Base-by-base conservation (phyloP, 2,329 filamentous ascomycete genomes). In the Calycina herbarum region DNA sequence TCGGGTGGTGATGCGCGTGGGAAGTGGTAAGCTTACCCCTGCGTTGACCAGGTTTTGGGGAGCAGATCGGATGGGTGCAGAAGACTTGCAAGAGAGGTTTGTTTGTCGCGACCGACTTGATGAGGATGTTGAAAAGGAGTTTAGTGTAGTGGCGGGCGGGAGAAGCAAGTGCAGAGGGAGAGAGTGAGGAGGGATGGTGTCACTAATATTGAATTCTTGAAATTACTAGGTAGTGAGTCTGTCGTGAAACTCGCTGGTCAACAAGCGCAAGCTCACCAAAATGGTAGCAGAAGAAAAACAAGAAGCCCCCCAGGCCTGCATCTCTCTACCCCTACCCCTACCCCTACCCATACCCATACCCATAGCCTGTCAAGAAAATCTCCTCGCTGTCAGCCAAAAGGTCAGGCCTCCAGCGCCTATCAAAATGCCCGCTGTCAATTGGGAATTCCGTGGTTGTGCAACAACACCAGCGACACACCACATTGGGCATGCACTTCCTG, bases 1-100 rank as follows among this genome's bases (percentile, higher is more conserved):
- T 54, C 48, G 20, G 48, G 10, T 24, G 48, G 48, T 54, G 45
- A 51, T 51, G 45, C 45, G 45, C n/a, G 45, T 20, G n/a, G 20
- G 27, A 54, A 54, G 48, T 20, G n/a, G 20, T 54, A 54, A 54
- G 48, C 48, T 54, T 24, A 54, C 48, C 48, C 48, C 48, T 54
- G 48, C 24, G 48, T 24, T 4, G 48, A 54, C 48, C 20, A 27
- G 48, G 48, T 54, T 15, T 54, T 24, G 20, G 48, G 48, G n/a
- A 20, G 20, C 20, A 54, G 48, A 54, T 54, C 20, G 48, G 20
- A 27, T 54, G 48, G 4, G 48, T 54, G 48, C 48, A 54, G 48
- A 24, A 27, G 48, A 54, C 2, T 24, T 20, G 45, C 17, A 11
- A 51, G 45, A 51, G 6, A 51, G n/a, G 48, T 13, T 8, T 54